phyloP scores from a whole-genome alignment of 192 early-diverging fungal genomes.

The Physocladia obscura region DNA sequence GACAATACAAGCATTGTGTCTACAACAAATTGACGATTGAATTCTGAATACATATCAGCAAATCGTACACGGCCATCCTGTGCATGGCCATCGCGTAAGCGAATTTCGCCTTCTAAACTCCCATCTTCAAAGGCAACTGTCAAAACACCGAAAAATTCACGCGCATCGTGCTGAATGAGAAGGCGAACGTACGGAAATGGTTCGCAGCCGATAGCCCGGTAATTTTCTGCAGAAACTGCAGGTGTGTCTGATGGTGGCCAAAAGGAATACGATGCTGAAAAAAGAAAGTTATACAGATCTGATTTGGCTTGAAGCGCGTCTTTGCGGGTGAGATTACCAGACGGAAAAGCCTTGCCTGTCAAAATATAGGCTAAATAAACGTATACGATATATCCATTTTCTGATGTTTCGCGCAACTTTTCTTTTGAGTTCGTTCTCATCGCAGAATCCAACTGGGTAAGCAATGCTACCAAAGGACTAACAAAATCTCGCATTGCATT shows the following conservation, averaged over 20 bases:
- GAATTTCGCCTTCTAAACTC: constrained; percentile 36
- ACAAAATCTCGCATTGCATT: constrained; percentile 43
- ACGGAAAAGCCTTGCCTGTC: constrained; percentile 52
- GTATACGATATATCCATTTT: constrained; percentile 39
- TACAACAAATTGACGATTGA: constrained; percentile 48
- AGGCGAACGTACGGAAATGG: constrained; percentile 51
- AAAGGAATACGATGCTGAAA: constrained; percentile 27
- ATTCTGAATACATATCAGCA: constrained; percentile 27
- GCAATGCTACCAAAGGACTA: constrained; percentile 39
- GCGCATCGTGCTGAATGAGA: constrained; percentile 39
- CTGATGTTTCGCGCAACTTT: background rate
- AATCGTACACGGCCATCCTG: constrained; percentile 31
- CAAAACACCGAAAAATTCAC: constrained; percentile 42
- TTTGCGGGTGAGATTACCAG: constrained; percentile 33
- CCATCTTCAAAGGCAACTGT: constrained; percentile 35
- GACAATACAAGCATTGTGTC: constrained; percentile 37
- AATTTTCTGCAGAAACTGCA: too few relatives aligned
- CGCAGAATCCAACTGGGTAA: constrained; percentile 21
- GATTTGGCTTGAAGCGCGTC: constrained; percentile 32
- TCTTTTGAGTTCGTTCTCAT: background rate
- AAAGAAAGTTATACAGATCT: constrained; percentile 48
- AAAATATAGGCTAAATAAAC: constrained; percentile 53
- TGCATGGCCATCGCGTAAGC: constrained; percentile 30
- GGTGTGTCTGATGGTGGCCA: constrained; percentile 35
- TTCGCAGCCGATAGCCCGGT: constrained; percentile 22